Base-by-base conservation (phyloP, 108 stramenopile species). In the Cyclotella choctawhatcheeana region DNA sequence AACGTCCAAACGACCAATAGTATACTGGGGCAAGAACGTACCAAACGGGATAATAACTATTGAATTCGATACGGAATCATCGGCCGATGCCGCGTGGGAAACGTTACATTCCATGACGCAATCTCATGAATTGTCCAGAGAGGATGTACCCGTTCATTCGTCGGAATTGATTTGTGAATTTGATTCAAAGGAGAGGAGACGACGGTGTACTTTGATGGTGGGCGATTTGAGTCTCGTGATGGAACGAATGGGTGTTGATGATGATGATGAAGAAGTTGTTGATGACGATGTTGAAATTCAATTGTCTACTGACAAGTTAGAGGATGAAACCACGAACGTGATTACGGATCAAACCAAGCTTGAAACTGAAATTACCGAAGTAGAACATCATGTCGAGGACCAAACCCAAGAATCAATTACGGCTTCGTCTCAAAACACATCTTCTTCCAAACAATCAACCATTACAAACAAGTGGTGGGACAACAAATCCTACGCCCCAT, bases 41-140 rank as follows among this genome's bases (percentile, higher is more conserved):
- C 21, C 44, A 20, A 27, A 35, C 0, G 76, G 76, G 5, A 37
- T 59, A 26, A 70, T 69, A 18, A 70, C 68, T 0, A 65, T 71
- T 47, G 76, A 77, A 59, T 77, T 70, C 53, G 17, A 64, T 53
- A 70, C 69, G 51, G 69, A 64, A 4, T 44, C 43, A 10, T 56
- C 32, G 32, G 76, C 69, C 17, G 22, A 1, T 7, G 14, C 35
- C 35, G 76, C 76, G 0, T 70, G 69, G 69, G 56, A 59, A 5
- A 77, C 65, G 34, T 67, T 71, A 44, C 60, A 48, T 27, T 44
- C 37, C 47, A 33, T 8, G 47, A n/a, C 8, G 47, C 8, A n/a
- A 48, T 48, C 18, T 10, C 16, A 48, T 48, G 8, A 10, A n/a
- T 48, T 48, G 8, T 48, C 8, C 4, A 8, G 4, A n/a, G 47